Base-by-base conservation (phyloP, 768 basidiomycete species). In the Sarcodon sp. region DNA sequence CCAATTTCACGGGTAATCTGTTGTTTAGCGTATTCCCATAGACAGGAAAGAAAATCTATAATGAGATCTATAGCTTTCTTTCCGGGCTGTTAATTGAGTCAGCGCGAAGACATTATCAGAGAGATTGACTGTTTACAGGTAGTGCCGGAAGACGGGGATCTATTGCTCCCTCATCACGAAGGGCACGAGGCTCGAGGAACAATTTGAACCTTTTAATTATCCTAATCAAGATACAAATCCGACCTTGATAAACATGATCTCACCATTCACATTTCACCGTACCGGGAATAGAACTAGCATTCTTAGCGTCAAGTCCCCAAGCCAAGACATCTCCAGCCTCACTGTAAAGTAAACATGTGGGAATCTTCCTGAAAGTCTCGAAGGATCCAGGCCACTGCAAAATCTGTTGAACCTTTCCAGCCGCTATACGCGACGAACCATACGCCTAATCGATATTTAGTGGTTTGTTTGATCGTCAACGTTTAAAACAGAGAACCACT, bases 251-350 rank as follows among this genome's bases (percentile, higher is more conserved):
- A 41, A 41, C 16, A 27, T 3, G 21, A 27, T 33, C 62, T 38
- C 53, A 72, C 77, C 76, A 75, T 64, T 77, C 77, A 47, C 72
- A 79, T 50, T 69, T 72, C 45, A 66, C 67, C 9, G 76, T 78
- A 6, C 87, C 85, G 3, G 74, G 69, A 65, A 80, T 73, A 3
- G 78, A 76, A 16, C 76, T 74, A 2, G 83, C 75, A 55, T 84
- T 87, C 69, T 90, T 90, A 3, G 89, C 89, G 66, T 90, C 85
- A 45, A 90, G 64, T 1, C 89, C 88, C 88, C 89, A 92, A 5
- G 85, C 82, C 18, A 87, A 56, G 1, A 91, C 80, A 51, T 73
- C 73, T 0, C 87, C 87, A 33, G 68, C 64, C 39, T 82, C 77
- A 53, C 87, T 80, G 53, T 91, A 93, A 12, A 91, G 61, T 34